These are phyloP conservation scores for Hyaloperonospora arabidopsidis DNA, from an alignment of 352 stramenopile species.

Conservation along the genomic window DNA sequence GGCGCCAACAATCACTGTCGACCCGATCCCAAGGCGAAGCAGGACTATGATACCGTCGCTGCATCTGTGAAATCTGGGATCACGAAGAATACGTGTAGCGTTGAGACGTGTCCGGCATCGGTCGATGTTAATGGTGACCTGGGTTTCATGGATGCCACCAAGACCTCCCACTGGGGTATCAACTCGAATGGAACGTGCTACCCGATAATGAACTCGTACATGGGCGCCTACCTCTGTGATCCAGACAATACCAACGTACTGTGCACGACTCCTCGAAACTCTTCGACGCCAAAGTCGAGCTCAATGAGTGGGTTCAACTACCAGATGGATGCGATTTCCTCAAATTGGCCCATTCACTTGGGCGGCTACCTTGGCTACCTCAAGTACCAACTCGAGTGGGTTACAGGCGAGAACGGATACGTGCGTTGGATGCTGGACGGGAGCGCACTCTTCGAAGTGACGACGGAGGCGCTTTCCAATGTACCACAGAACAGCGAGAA, in stretches of 20 bases:
- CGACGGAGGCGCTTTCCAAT: slow-evolving; percentile 42
- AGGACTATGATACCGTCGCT: slow-evolving; percentile 39
- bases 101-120: slow-evolving; percentile 35
- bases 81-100: slow-evolving; percentile 40
- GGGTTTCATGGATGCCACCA: slow-evolving; percentile 26
- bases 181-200: slow-evolving; percentile 62
- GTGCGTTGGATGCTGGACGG: slow-evolving; percentile 76
- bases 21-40: slow-evolving; percentile 22
- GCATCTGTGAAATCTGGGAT: slow-evolving; percentile 27
- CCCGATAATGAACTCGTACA: slow-evolving; percentile 53
- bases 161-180: slow-evolving; percentile 38
- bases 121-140: slow-evolving; percentile 49
- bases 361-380: slow-evolving; percentile 75
- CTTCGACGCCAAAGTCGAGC: slow-evolving; percentile 8
- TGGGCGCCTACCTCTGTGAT: slow-evolving; percentile 46
- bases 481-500: slow-evolving; percentile 40
- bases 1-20: slow-evolving; percentile 45
- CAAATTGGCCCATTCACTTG: slow-evolving; percentile 81
- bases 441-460: slow-evolving; percentile 84
- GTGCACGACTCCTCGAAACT: slow-evolving; percentile 23
- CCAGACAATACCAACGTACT: slow-evolving; percentile 34
- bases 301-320: slow-evolving; percentile 38
- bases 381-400: slow-evolving; percentile 69
- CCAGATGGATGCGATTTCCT: slow-evolving; percentile 91
- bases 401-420: slow-evolving; percentile 45